Evolutionary conservation across 257 asterid genomes (phyloP), one percentile per base, ranked within the genome.

Genomic region (Capsicum rhomboideum): DNA sequence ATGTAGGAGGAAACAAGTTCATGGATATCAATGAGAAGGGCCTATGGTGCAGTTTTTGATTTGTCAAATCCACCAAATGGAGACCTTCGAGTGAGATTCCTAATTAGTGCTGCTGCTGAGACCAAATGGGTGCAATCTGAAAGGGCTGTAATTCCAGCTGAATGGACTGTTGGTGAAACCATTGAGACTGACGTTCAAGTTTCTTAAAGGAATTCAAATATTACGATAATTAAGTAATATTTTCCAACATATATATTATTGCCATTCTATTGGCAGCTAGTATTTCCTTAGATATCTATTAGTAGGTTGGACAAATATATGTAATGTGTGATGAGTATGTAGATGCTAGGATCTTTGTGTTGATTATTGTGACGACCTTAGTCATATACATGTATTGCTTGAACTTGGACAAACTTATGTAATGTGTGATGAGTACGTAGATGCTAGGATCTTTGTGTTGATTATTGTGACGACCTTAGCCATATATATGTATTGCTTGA

Each of bases 11-110:
- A 52, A 23, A 40, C 40, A 18, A 28, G 40, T 26, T n/a, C 55
- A 31, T 78, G 82, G 82, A 52, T 49, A 50, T 2, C 82, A 21
- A 78, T 78, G 82, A 50, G 67, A 50, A 52, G 82, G 26, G 46
- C 64, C 4, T 52, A 78, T 53, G 82, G 82, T 78, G 82, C 82
- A 46, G 82, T 78, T 21, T 78, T 21, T 12, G 82, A 78, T 34
- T 23, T 78, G 11, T 28, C 82, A 23, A 78, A 78, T 50, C 82
- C 82, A 53, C 78, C 78, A 20, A n/a, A 31, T 31, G 78, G 78
- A 69, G 78, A 69, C 12, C 78, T 69, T 42, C 78, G 34, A 69
- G 78, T 69, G 21, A 68, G 50, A n/a, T 16, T 68, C 23, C 23
- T 29, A 28, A 16, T 68, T 6, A 28, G 78, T 29, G 34, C 78